Evolutionary conservation across 345 rosid species (phyloP), one percentile per base, ranked within the genome.

Genomic region (Melastoma malabathricum): DNA sequence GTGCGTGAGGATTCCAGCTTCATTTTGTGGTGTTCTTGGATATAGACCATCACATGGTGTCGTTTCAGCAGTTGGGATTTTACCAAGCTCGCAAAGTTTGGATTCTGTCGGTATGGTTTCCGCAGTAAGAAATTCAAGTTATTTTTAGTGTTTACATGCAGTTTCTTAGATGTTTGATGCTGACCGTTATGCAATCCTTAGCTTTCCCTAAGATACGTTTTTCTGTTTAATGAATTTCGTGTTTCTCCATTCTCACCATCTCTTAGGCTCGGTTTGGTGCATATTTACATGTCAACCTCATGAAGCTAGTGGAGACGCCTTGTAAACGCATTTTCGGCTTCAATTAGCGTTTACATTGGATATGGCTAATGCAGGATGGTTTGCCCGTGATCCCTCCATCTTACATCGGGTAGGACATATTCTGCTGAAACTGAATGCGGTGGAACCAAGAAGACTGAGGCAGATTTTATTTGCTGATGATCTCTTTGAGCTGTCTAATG

Each of bases 11-110:
- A 56, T 82, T 64, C 96, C 96, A 34, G 94, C 96, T 16, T 74
- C 98, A 54, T 86, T 81, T 68, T 86, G 94, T 73, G 98, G 98
- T 54, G 64, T 86, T 62, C 77, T 89, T 54, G 81, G 90, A 48
- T 89, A 69, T 63, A 73, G 95, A n/a, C 92, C 98, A 17, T 90
- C 98, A 50, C 98, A 90, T 59, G 84, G 92, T 31, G 73, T 82
- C 43, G 74, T 80, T 52, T 80, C 92, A 57, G 74, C 81, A 19
- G 62, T 71, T 56, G 98, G 98, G 52, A 64, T 84, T 51, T 57
- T 90, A 56, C 94, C 92, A 45, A 86, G 73, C 75, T 84, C 98
- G 15, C 96, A 80, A 63, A 81, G 92, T 75, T 60, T 83, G 52
- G 98, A 86, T 59, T 70, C 83, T 55, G 68, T 80, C 65, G 98